Evolutionary conservation across 768 basidiomycete genomes (phyloP), one percentile per base, ranked within the genome.

Genomic region (Rhizopogon roseolus): DNA sequence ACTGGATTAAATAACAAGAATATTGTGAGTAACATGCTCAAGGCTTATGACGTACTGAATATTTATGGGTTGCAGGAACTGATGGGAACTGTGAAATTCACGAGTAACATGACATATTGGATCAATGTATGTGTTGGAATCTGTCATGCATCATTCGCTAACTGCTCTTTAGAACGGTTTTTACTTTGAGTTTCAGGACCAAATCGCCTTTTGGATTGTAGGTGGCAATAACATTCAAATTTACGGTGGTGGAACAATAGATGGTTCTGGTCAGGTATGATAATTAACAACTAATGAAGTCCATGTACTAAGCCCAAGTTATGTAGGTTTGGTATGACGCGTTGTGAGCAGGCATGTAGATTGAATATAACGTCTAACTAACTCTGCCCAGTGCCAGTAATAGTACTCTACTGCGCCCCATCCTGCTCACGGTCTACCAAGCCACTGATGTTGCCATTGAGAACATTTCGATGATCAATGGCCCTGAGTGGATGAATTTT

Each of bases 231-330:
- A 80, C 54, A 70, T 81, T 39, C 32, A 67, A 7, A 60, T 81
- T 19, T 76, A 78, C 52, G 84, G 85, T 6, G 83, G 84, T 36
- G 85, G 85, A 10, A 82, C 81, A 2, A 71, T 88, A 16, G 82
- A 85, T 61, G 85, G 84, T 16, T 75, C 77, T 32, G 85, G 85
- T 10, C 84, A 86, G 68, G 79, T 80, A 56, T 50, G 75, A 49
- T 41, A 50, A 49, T 19, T 25, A 42, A 28, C 39, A 28, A 16
- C 29, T 39, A 5, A 22, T 19, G 6, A 4, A 8, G 14, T 22
- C 14, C 11, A 34, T 28, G 11, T 37, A 11, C 42, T 52, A n/a
- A 41, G 13, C 13, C 29, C 7, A 28, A 16, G 19, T 4, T 27
- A 10, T 42, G 9, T 40, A 81, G 79, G 67, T 73, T 5, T 83